Conservation (phyloP, 257 asterid genomes). For the Hygrophila difformis region DNA sequence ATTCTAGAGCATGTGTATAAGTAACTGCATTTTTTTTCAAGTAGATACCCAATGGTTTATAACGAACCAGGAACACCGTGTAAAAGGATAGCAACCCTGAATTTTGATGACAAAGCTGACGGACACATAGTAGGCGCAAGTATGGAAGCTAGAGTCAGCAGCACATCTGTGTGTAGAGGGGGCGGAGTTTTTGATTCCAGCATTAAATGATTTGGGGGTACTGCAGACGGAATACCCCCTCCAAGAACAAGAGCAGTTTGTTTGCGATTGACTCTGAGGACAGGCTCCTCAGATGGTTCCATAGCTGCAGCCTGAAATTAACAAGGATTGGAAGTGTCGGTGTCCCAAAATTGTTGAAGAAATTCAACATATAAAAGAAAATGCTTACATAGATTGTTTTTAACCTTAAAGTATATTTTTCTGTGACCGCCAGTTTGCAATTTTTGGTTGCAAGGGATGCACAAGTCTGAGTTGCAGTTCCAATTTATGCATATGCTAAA, state of each 20-base stretch:
- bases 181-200: conserved; percentile 28
- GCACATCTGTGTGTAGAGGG: conserved; percentile 62
- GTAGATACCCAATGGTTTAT: conserved; percentile 14
- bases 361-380: conserved; percentile 4
- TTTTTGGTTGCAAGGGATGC: conserved; percentile 64
- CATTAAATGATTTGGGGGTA: conserved; percentile 66
- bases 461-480: conserved; percentile 80
- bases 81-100: conserved; percentile 72
- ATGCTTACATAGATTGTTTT: conserved; percentile 1
- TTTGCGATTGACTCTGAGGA: conserved; percentile 61
- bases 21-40: background rate
- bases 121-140: conserved; percentile 81
- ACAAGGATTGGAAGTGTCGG: conserved; percentile 7
- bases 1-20: background rate
- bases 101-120: conserved; percentile 71
- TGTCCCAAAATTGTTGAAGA: conserved; percentile 9
- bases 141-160: conserved; percentile 60
- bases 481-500: conserved; percentile 57
- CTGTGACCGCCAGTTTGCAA: conserved; percentile 35
- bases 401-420: conserved; percentile 72
- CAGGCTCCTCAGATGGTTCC: conserved; percentile 76
- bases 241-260: conserved; percentile 93
- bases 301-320: conserved; percentile 67
- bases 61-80: conserved; percentile 75
- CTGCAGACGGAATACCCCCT: conserved; percentile 70